A percentile compares a stretch with the other conserved stretches of the same genome.
These are phyloP conservation scores for Hamamelis virginiana DNA, from an alignment of 164 flowering plant genomes.

Conservation along the genomic window DNA sequence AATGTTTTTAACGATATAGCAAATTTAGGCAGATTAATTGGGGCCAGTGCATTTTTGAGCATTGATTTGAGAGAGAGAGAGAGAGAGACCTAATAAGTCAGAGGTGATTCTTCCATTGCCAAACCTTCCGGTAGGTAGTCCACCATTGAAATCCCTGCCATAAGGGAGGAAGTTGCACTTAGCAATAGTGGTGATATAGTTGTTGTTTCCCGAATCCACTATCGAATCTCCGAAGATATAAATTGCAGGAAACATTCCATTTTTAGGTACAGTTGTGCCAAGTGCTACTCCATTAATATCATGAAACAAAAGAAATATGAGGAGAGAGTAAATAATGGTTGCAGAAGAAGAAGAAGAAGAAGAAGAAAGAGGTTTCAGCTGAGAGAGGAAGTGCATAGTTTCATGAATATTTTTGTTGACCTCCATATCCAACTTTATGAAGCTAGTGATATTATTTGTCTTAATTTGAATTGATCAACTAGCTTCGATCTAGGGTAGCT, in stretches of 20 bases:
- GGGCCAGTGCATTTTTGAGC: too few relatives aligned
- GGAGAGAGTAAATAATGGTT: not conserved
- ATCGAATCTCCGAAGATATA: constrained; percentile 47
- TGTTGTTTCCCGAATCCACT: constrained; percentile 54
- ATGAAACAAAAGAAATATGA: not conserved
- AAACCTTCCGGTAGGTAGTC: constrained; percentile 44
- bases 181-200: constrained; percentile 23
- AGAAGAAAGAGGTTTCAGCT: not conserved
- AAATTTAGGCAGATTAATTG: too few relatives aligned
- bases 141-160: constrained; percentile 49
- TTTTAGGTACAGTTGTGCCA: constrained; percentile 3
- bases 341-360: not conserved
- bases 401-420: too few relatives aligned
- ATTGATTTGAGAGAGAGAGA: not conserved
- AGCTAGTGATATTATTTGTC: too few relatives aligned
- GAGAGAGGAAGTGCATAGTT: not conserved
- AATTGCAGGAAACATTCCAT: constrained; percentile 31
- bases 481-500: too few relatives aligned
- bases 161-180: constrained; percentile 51
- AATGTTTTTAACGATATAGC: not conserved
- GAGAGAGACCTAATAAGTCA: constrained; percentile 41
- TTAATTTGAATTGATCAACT: too few relatives aligned
- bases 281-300: too few relatives aligned
- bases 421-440: too few relatives aligned
- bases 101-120: constrained; percentile 48